phyloP scores from a whole-genome alignment of 2,329 filamentous ascomycete species.

The Cordyceps cicadae region DNA sequence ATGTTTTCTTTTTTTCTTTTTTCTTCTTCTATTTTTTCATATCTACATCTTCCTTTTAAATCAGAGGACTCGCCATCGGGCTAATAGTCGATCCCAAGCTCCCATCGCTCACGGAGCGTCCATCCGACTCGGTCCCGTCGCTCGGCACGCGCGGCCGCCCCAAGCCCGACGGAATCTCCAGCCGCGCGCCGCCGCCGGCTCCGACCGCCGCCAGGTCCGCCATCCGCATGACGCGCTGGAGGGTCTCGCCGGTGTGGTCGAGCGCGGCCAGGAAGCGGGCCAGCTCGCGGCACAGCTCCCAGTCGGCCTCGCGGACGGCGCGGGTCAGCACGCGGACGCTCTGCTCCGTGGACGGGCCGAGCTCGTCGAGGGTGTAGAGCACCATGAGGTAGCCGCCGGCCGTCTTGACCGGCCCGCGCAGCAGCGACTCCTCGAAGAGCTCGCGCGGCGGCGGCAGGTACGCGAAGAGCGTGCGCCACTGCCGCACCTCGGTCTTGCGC shows the following conservation, averaged over 20 bases:
- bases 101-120: slow-evolving; percentile 29
- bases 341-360: slow-evolving; percentile 62
- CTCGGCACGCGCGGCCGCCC: slow-evolving; percentile 25
- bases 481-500: slow-evolving; percentile 89
- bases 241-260: slow-evolving; percentile 74
- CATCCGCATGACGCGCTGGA: slow-evolving; percentile 62
- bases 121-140: slow-evolving; percentile 27
- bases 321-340: slow-evolving; percentile 72
- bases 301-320: slow-evolving; percentile 79
- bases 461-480: slow-evolving; percentile 88
- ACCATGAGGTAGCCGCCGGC: slow-evolving; percentile 95
- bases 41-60: not conserved
- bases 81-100: slow-evolving; percentile 30
- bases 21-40: not conserved
- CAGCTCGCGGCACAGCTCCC: slow-evolving; percentile 91
- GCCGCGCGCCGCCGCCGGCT: slow-evolving; percentile 10
- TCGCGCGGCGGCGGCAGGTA: slow-evolving; percentile 85
- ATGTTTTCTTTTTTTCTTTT: not conserved
- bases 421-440: slow-evolving; percentile 86
- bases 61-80: slow-evolving; percentile 14
- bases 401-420: slow-evolving; percentile 80
- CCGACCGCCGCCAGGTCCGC: slow-evolving; percentile 33
- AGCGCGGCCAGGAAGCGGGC: slow-evolving; percentile 91
- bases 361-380: slow-evolving; percentile 71
- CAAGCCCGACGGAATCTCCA: slow-evolving; percentile 25